Evolutionary conservation across 345 rosid species (phyloP).

Genomic region (Carallia brachiata): DNA sequence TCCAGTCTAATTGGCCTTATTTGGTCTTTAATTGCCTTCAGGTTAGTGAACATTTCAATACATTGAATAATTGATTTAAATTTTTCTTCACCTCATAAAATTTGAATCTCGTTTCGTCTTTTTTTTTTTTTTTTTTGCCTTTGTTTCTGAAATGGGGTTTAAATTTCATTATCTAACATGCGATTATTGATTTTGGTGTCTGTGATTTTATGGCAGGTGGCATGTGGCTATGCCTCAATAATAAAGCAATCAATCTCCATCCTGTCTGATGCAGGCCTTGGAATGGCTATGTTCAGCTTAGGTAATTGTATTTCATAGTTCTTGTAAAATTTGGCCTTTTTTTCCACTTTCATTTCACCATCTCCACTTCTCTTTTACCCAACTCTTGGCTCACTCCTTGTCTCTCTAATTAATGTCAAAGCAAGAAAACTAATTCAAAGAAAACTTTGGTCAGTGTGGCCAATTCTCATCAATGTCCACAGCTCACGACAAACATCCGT

Average conservation of each 20-base stretch:
- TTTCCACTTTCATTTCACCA: too few relatives aligned
- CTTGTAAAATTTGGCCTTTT: background rate
- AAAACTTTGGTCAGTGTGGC: too few relatives aligned
- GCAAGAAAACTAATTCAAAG: too few relatives aligned
- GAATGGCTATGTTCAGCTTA: slow-evolving; percentile 43
- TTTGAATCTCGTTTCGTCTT: too few relatives aligned
- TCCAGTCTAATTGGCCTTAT: slow-evolving; percentile 35
- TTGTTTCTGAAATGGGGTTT: background rate
- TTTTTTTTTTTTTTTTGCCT: background rate
- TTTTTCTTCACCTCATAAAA: background rate
- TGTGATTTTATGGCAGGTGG: slow-evolving; percentile 25
- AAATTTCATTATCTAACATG: background rate
- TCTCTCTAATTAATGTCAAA: too few relatives aligned
- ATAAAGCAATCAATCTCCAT: slow-evolving; percentile 31
- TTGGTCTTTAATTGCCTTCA: slow-evolving; percentile 29
- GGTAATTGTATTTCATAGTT: slow-evolving; percentile 16
- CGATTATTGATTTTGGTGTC: background rate
- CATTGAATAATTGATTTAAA: background rate
- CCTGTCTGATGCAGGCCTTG: slow-evolving; percentile 41
- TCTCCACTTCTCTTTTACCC: too few relatives aligned
- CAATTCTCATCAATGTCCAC: background rate
- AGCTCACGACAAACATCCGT: slow-evolving; percentile 19
- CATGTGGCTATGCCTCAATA: slow-evolving; percentile 31
- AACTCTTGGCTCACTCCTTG: too few relatives aligned
- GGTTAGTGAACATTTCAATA: slow-evolving; percentile 16